Evolutionary conservation across 768 basidiomycete species (phyloP).

Genomic region (Gloeopeniophorella convolvens): DNA sequence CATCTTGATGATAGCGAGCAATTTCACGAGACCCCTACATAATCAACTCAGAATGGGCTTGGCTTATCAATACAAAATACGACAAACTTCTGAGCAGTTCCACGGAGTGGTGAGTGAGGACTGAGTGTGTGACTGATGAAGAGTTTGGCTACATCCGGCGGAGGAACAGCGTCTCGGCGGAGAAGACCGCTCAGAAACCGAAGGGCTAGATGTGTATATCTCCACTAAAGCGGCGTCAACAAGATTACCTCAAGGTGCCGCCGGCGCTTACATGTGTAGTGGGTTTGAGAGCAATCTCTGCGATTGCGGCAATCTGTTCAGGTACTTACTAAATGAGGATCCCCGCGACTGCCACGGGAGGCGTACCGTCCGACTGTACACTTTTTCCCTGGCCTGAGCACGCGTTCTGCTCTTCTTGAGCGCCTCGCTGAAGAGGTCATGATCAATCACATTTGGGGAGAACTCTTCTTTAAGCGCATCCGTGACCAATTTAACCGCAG

Average conservation of each 20-base stretch:
- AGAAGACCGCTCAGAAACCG: slow-evolving; percentile 56
- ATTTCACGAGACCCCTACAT: slow-evolving; percentile 56
- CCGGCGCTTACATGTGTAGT: slow-evolving; percentile 61
- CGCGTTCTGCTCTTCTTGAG: slow-evolving; percentile 37
- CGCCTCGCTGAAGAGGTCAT: slow-evolving; percentile 38
- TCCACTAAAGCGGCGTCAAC: slow-evolving; percentile 47
- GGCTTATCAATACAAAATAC: not conserved
- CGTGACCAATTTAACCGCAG: slow-evolving; percentile 43
- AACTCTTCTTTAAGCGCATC: slow-evolving; percentile 46
- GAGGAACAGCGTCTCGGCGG: slow-evolving; percentile 51
- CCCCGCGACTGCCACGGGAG: not conserved
- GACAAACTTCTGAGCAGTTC: slow-evolving; percentile 55
- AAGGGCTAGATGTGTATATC: slow-evolving; percentile 68
- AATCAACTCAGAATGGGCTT: slow-evolving; percentile 8
- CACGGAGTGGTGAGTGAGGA: slow-evolving; percentile 62
- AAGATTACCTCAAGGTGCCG: slow-evolving; percentile 6
- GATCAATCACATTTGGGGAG: slow-evolving; percentile 36
- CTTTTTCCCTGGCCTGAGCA: slow-evolving; percentile 36
- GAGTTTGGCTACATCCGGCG: slow-evolving; percentile 51
- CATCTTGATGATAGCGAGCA: slow-evolving; percentile 66
- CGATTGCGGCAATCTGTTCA: slow-evolving; percentile 49
- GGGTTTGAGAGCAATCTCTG: slow-evolving; percentile 52
- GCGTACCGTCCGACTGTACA: slow-evolving; percentile 46
- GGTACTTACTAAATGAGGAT: slow-evolving; percentile 5
- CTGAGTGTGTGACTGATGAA: slow-evolving; percentile 62